Evolutionary conservation across 2,329 filamentous ascomycete species (phyloP).

Genomic region (Simplicillium sp.): DNA sequence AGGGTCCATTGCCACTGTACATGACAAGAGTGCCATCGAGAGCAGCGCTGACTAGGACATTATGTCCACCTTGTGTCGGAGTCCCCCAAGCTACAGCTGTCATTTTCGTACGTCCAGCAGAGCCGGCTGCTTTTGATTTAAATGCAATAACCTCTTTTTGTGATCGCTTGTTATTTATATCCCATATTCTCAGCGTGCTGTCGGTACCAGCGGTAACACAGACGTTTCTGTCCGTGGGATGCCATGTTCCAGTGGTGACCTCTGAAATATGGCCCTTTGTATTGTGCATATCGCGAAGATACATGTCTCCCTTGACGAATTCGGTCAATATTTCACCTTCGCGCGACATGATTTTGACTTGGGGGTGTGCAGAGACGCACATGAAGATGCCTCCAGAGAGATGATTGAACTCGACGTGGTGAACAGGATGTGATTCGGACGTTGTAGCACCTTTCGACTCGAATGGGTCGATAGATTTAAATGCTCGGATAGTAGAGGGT

Average conservation of each 20-base stretch:
- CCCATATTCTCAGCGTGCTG: constrained; percentile 94
- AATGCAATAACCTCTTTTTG: constrained; percentile 94
- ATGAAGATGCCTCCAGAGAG: constrained; percentile 71
- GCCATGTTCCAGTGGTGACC: constrained; percentile 82
- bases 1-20: constrained; percentile 86
- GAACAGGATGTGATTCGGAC: constrained; percentile 78
- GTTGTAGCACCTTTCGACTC: constrained; percentile 58
- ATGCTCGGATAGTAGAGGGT: constrained; percentile 84
- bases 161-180: constrained; percentile 79
- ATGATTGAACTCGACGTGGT: constrained; percentile 81
- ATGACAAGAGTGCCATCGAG: constrained; percentile 85
- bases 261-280: constrained; percentile 96
- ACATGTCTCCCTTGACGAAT: constrained; percentile 98
- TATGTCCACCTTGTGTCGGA: constrained; percentile 65
- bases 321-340: constrained; percentile 81
- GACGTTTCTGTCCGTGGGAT: constrained; percentile 73
- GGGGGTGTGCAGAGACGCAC: constrained; percentile 79
- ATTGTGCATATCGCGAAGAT: constrained; percentile 91
- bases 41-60: constrained; percentile 71
- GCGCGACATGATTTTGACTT: constrained; percentile 80
- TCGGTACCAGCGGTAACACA: constrained; percentile 91
- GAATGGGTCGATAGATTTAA: constrained; percentile 84
- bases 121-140: constrained; percentile 83
- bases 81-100: constrained; percentile 84
- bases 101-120: constrained; percentile 86